phyloP scores from a whole-genome alignment of 805 yeast species.

The Groenewaldozyma salmanticensis region DNA sequence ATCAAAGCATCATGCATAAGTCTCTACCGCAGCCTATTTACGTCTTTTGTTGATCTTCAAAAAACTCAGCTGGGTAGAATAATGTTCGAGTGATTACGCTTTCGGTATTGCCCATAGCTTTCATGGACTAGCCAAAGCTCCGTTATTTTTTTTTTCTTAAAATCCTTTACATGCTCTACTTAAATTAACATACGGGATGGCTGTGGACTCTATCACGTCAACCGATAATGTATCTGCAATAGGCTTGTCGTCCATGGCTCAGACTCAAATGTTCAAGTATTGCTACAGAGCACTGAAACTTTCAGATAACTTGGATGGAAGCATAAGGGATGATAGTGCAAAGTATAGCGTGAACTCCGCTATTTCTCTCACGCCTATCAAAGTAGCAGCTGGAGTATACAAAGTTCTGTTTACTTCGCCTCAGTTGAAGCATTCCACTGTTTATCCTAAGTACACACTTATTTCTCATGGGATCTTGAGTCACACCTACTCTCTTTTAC shows the following conservation, averaged over 20 bases:
- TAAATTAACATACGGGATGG: too few relatives aligned
- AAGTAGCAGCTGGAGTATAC: constrained; percentile 10
- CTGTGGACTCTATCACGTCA: neutral
- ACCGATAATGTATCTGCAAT: neutral
- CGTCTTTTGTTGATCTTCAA: too few relatives aligned
- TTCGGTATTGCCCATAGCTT: too few relatives aligned
- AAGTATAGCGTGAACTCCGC: constrained; percentile 5
- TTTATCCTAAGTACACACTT: constrained; percentile 15
- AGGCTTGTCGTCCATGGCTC: neutral
- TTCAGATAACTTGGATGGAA: neutral
- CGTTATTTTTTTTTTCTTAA: too few relatives aligned
- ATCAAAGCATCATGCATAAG: too few relatives aligned
- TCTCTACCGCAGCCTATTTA: too few relatives aligned
- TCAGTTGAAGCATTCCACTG: constrained; percentile 1
- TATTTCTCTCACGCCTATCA: constrained; percentile 15
- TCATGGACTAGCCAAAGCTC: too few relatives aligned
- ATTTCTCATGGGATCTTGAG: constrained; percentile 18
- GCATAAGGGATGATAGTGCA: neutral
- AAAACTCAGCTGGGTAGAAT: too few relatives aligned
- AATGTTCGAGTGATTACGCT: too few relatives aligned
- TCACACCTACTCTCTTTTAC: constrained; percentile 21
- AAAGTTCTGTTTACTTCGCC: constrained; percentile 15
- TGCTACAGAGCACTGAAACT: neutral
- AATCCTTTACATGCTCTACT: too few relatives aligned
- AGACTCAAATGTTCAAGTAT: neutral